Conservation (phyloP, 2,329 filamentous ascomycete genomes). For the Colletotrichum scovillei region DNA sequence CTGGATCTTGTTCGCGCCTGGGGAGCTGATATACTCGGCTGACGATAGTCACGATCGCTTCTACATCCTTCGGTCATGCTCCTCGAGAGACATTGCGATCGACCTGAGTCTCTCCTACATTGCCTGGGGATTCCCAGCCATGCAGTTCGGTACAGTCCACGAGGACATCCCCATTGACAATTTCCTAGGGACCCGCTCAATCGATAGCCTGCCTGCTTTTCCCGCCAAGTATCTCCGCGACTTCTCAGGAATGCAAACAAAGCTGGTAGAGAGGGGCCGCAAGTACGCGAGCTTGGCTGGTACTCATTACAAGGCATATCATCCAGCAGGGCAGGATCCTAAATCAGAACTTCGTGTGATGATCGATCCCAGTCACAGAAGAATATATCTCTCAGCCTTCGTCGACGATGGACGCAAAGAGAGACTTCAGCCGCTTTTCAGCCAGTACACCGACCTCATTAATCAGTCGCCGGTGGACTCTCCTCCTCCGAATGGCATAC, state of each 20-base stretch:
- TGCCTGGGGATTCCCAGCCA: conserved; percentile 55
- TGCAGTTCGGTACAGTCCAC: conserved; percentile 52
- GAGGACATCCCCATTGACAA: conserved; percentile 48
- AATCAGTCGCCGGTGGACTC: conserved; percentile 35
- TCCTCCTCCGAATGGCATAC: conserved; percentile 3
- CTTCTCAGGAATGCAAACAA: conserved; percentile 44
- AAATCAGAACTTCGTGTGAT: conserved; percentile 21
- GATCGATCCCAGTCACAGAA: background rate
- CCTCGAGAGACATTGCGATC: conserved; percentile 46
- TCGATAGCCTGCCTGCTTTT: conserved; percentile 54
- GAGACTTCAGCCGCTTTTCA: background rate
- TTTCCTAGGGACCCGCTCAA: conserved; percentile 56
- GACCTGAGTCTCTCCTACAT: conserved; percentile 52
- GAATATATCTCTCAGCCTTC: background rate
- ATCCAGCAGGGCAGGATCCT: conserved; percentile 36
- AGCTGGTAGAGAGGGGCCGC: conserved; percentile 53
- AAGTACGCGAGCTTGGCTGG: conserved; percentile 57
- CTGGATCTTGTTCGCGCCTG: conserved; percentile 64
- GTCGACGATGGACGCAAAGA: background rate
- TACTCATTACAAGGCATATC: conserved; percentile 59
- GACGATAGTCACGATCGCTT: conserved; percentile 53
- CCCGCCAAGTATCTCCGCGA: conserved; percentile 57
- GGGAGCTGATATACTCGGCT: conserved; percentile 51
- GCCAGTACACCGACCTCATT: conserved; percentile 29
- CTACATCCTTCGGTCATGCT: conserved; percentile 46